These are phyloP conservation scores for Saccharomyces hybrid DNA, from an alignment of 1,139 yeast species.

Conservation along the genomic window DNA sequence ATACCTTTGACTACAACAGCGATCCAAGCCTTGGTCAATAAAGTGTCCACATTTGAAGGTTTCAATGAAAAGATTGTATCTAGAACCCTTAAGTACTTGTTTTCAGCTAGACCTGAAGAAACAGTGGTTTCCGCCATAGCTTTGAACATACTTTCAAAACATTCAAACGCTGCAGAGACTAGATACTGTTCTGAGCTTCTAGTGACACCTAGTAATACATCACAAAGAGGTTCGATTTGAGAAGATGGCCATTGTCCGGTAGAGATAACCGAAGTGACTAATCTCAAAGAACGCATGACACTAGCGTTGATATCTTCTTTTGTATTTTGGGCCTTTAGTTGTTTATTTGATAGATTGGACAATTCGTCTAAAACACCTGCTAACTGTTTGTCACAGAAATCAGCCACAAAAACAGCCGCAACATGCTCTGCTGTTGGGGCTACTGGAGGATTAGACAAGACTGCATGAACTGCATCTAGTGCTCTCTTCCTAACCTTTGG, in stretches of 20 bases:
- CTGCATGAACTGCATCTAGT: conserved; percentile 64
- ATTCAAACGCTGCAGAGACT: conserved; percentile 72
- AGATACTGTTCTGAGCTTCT: conserved; percentile 78
- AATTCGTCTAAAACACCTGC: conserved; percentile 42
- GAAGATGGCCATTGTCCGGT: conserved; percentile 77
- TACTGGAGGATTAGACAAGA: conserved; percentile 65
- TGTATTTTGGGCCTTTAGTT: conserved; percentile 33
- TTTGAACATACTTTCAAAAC: conserved; percentile 76
- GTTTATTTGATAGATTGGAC: conserved; percentile 32
- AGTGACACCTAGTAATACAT: conserved; percentile 63
- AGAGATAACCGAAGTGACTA: conserved; percentile 58
- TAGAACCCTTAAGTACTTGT: conserved; percentile 55
- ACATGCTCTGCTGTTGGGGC: conserved; percentile 77
- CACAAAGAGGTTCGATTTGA: conserved; percentile 67
- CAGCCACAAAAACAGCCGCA: conserved; percentile 64
- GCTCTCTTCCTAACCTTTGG: conserved; percentile 97
- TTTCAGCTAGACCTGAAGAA: conserved; percentile 38
- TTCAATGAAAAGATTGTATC: conserved; percentile 69
- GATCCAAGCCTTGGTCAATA: conserved; percentile 88
- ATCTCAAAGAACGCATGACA: conserved; percentile 69
- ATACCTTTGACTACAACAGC: conserved; percentile 88
- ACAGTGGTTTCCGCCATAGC: conserved; percentile 42
- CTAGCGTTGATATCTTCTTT: conserved; percentile 47
- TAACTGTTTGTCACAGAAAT: conserved; percentile 46
- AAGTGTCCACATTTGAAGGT: conserved; percentile 75